A percentile compares a stretch with the other conserved stretches of the same genome.
Conservation (phyloP, 2,329 filamentous ascomycete species). For the Aspergillus sp. region DNA sequence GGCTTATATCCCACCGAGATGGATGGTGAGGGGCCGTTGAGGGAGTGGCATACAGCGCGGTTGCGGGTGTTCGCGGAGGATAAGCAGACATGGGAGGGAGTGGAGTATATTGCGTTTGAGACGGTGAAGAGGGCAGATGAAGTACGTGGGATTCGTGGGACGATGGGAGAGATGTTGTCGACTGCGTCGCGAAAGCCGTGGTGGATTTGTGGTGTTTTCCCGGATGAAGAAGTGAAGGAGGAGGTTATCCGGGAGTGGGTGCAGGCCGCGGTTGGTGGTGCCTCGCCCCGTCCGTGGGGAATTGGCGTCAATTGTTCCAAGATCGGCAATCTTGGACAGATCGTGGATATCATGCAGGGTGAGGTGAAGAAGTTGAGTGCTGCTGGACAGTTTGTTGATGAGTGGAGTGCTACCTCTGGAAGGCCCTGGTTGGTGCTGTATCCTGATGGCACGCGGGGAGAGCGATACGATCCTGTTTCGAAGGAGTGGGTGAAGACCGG, state of each 20-base stretch:
- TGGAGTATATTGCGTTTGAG: slow-evolving; percentile 60
- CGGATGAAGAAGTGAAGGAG: slow-evolving; percentile 43
- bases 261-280: slow-evolving; percentile 26
- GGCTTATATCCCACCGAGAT: slow-evolving; percentile 55
- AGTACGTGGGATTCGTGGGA: slow-evolving; percentile 52
- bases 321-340: slow-evolving; percentile 23
- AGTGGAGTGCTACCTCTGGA: slow-evolving; percentile 12
- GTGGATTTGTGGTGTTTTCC: slow-evolving; percentile 63
- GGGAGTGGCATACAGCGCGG: slow-evolving; percentile 55
- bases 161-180: slow-evolving; percentile 23
- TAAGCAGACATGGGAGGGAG: slow-evolving; percentile 35
- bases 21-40: slow-evolving; percentile 40
- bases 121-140: slow-evolving; percentile 62
- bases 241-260: slow-evolving; percentile 35
- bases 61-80: slow-evolving; percentile 46
- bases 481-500: slow-evolving; percentile 51
- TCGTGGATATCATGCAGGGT: slow-evolving; percentile 23
- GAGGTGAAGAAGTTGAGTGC: slow-evolving; percentile 36
- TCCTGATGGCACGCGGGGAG: slow-evolving; percentile 64
- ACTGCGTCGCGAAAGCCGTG: slow-evolving; percentile 34
- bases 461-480: slow-evolving; percentile 61
- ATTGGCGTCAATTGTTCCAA: slow-evolving; percentile 64
- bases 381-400: slow-evolving; percentile 23
- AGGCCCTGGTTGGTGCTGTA: slow-evolving; percentile 57
- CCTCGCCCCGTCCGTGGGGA: slow-evolving; percentile 49